These are phyloP conservation scores for Leccinum disarticulatum DNA, from an alignment of 768 basidiomycete species.

Conservation along the genomic window DNA sequence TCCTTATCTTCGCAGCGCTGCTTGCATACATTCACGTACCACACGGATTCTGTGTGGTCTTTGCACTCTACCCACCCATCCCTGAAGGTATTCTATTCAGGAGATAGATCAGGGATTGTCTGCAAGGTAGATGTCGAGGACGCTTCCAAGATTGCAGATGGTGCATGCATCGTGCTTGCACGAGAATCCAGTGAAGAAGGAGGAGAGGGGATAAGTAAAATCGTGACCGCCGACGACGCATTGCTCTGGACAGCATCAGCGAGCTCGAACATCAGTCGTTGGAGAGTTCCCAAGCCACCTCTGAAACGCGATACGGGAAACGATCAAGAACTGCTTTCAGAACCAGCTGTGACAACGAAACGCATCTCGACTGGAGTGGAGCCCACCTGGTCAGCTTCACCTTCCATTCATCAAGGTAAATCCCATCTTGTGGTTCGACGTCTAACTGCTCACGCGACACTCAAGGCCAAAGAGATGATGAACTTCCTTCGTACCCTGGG, in stretches of 20 bases:
- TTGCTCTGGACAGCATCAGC: conserved; percentile 91
- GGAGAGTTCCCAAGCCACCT: conserved; percentile 61
- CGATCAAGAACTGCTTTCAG: conserved; percentile 13
- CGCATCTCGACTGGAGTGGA: conserved; percentile 19
- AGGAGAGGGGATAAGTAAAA: conserved; percentile 75
- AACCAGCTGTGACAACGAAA: conserved; percentile 13
- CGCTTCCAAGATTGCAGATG: conserved; percentile 78
- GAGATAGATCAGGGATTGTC: conserved; percentile 87
- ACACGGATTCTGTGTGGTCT: conserved; percentile 94
- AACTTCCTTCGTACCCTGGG: conserved; percentile 45
- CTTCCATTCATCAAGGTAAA: conserved; percentile 23
- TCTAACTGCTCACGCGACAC: conserved; percentile 10
- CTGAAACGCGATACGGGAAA: conserved; percentile 21
- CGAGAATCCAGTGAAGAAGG: conserved; percentile 52
- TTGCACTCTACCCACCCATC: conserved; percentile 85
- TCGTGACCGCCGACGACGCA: conserved; percentile 79
- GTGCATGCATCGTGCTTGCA: conserved; percentile 84
- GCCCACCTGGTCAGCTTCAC: conserved; percentile 11
- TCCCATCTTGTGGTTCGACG: not conserved
- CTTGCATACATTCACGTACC: conserved; percentile 94
- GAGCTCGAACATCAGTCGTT: conserved; percentile 76
- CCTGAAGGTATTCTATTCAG: conserved; percentile 90
- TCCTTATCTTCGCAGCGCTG: conserved; percentile 86
- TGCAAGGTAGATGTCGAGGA: conserved; percentile 90
- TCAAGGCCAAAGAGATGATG: conserved; percentile 24